A percentile compares a stretch with the other conserved stretches of the same genome.
Evolutionary conservation across 1,284 basidiomycete species (phyloP).

Genomic region (Cryptococcus amylolentus): DNA sequence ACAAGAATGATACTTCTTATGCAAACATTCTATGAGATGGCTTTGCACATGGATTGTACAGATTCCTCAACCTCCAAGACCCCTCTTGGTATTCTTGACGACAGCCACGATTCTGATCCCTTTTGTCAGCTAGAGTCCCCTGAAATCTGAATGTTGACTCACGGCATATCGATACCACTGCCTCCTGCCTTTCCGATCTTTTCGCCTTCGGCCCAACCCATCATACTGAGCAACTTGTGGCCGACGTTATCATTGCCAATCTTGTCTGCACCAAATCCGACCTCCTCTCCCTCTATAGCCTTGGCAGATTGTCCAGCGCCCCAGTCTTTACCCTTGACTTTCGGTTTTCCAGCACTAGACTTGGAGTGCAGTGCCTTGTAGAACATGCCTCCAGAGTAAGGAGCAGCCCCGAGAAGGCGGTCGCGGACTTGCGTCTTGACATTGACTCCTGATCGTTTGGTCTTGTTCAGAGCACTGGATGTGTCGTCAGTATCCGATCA

Average conservation of each 20-base stretch:
- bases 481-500: not conserved
- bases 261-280: constrained; percentile 45
- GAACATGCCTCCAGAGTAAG: constrained; percentile 33
- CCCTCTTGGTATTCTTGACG: constrained; percentile 51
- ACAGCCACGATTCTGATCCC: constrained; percentile 46
- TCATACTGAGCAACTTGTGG: constrained; percentile 46
- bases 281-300: constrained; percentile 45
- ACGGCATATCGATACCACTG: constrained; percentile 46
- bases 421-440: constrained; percentile 62
- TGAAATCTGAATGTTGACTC: constrained; percentile 20
- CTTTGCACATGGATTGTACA: too few species aligned
- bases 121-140: constrained; percentile 8
- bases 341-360: constrained; percentile 8
- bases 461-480: constrained; percentile 65
- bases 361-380: constrained; percentile 42
- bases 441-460: constrained; percentile 56
- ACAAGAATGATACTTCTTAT: too few species aligned
- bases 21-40: too few species aligned
- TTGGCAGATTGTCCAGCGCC: constrained; percentile 27
- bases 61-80: constrained; percentile 32
- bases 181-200: constrained; percentile 43
- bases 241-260: constrained; percentile 50
- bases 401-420: constrained; percentile 52
- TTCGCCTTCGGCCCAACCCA: constrained; percentile 50
- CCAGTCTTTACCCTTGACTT: constrained; percentile 13